These are phyloP conservation scores for Talaromyces sp. DNA, from an alignment of 2,329 filamentous ascomycete genomes.

Conservation along the genomic window DNA sequence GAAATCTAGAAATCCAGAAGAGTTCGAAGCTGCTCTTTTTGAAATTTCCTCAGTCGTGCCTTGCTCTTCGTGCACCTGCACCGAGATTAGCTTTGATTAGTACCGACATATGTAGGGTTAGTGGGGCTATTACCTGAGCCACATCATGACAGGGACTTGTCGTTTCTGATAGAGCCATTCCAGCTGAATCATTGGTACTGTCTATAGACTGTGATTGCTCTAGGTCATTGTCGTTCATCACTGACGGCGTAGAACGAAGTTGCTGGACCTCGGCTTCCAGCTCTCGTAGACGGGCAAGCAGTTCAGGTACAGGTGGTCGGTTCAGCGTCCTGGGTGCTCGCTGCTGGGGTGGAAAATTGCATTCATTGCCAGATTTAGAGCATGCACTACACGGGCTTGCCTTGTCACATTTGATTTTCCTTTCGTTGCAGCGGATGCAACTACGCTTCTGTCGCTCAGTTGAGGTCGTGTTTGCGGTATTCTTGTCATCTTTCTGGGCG, in stretches of 20 bases:
- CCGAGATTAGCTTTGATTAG: no score
- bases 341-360: conserved; percentile 18
- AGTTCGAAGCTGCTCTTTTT: not conserved
- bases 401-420: conserved; percentile 38
- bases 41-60: not conserved
- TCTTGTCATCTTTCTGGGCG: not conserved
- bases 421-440: conserved; percentile 34
- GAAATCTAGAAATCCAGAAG: not conserved
- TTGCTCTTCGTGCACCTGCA: not conserved
- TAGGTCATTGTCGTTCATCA: no score
- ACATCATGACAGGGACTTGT: no score
- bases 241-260: conserved; percentile 4
- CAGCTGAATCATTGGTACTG: no score
- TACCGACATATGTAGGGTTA: no score
- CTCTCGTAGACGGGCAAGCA: conserved; percentile 17
- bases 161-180: no score
- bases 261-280: conserved; percentile 21
- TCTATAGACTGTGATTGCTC: no score
- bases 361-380: conserved; percentile 14
- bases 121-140: no score
- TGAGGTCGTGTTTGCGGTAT: not conserved
- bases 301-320: conserved; percentile 20
- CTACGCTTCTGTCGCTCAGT: conserved; percentile 19
- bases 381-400: conserved; percentile 29
- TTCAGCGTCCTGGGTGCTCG: conserved; percentile 21